Evolutionary conservation across 208 protist genomes (phyloP), one percentile per base, ranked within the genome.

Genomic region (Acanthamoeba quina): DNA sequence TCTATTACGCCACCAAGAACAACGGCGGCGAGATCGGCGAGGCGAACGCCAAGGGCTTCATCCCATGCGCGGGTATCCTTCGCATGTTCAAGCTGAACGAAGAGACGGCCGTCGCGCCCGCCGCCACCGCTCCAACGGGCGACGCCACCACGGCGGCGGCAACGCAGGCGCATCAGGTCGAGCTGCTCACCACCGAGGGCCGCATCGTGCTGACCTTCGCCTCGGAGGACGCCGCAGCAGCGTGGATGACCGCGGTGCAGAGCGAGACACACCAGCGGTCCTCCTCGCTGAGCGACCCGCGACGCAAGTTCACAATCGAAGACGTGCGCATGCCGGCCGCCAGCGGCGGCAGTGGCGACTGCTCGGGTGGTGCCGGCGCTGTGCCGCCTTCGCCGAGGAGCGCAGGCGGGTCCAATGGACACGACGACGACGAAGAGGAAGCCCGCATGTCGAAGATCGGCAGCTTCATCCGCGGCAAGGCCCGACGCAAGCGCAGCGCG

Each of bases 11-110:
- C 41, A 49, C 0, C 70, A 80, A 80, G 70, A 80, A 86, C n/a
- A 62, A 37, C 17, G 49, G n/a, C 29, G 78, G 6, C 49, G 78
- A 86, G n/a, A 86, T 86, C 15, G 34, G 29, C 49, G 78, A 86
- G 49, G 13, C 44, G 17, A 58, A 86, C 78, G 41, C 78, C 49
- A 86, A 86, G 78, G 78, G 78, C 15, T 86, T 24, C 78, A 86
- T 86, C 19, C 29, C 78, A 19, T 64, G 78, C 29, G 78, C 9
- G 17, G n/a, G n/a, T 44, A 41, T 86, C 78, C 78, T 86, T 31
- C 44, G 78, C 49, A 37, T 62, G 78, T 58, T 64, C 29, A 49
- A 86, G 34, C 49, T 86, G n/a, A 86, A 3, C 31, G 78, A 86
- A 9, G 29, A 21, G 9, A 24, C 31, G 9, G 19, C 11, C 64